Evolutionary conservation across 176 grass and related monocot genomes (phyloP).

Genomic region (Avena eriantha): DNA sequence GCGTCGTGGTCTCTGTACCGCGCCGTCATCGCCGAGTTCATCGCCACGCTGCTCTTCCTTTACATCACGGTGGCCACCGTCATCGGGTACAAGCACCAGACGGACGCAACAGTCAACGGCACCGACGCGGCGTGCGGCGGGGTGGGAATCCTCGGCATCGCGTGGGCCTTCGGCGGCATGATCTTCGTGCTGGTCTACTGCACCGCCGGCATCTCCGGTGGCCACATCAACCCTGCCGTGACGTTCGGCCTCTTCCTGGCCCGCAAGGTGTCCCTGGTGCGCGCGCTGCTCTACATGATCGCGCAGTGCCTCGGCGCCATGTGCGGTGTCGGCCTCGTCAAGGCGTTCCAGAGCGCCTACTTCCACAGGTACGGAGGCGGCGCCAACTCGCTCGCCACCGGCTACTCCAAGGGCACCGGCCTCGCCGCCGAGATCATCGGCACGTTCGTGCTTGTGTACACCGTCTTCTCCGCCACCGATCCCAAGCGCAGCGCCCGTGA

Average conservation of each 20-base stretch:
- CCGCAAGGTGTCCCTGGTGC: slow-evolving; percentile 84
- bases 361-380: slow-evolving; percentile 75
- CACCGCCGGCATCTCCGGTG: slow-evolving; percentile 94
- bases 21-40: slow-evolving; percentile 90
- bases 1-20: slow-evolving; percentile 84
- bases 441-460: slow-evolving; percentile 98
- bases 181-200: slow-evolving; percentile 99
- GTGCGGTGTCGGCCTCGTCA: slow-evolving; percentile 86
- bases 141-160: slow-evolving; percentile 89
- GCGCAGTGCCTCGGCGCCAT: slow-evolving; percentile 97
- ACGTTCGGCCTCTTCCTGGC: slow-evolving; percentile 90
- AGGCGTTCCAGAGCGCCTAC: slow-evolving; percentile 89
- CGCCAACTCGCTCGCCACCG: slow-evolving; percentile 65
- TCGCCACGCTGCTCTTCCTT: slow-evolving; percentile 91
- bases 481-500: slow-evolving; percentile 98
- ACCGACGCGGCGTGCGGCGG: slow-evolving; percentile 66
- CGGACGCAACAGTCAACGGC: not conserved
- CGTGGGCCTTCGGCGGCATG: slow-evolving; percentile 98
- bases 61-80: slow-evolving; percentile 87
- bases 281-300: slow-evolving; percentile 82
- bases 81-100: slow-evolving; percentile 91
- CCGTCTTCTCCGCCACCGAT: slow-evolving; percentile 99
- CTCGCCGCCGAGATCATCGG: slow-evolving; percentile 97
- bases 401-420: slow-evolving; percentile 88
- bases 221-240: slow-evolving; percentile 96